Base-by-base conservation (phyloP, 768 basidiomycete species). In the Vararia minispora region DNA sequence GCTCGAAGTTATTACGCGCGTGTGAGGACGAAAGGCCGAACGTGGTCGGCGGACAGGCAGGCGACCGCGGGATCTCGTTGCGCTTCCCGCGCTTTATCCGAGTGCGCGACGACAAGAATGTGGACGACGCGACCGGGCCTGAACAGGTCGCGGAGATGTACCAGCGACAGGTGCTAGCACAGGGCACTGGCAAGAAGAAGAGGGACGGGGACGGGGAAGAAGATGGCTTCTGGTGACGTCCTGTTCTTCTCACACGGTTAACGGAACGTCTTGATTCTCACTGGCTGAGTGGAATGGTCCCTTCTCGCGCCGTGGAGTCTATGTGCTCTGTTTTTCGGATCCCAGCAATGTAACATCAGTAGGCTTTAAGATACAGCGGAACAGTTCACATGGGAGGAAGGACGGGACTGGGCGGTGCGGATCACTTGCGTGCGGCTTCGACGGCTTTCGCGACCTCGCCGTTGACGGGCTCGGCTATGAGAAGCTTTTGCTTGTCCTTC, bases 141-240 rank as follows among this genome's bases (percentile, higher is more conserved):
- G 92, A 98, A 53, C 89, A 92, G 85, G 77, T 92, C 50, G 84
- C 87, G 37, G 91, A 97, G 56, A 91, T 95, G 83, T 97, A 94
- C 58, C 75, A 85, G 58, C 68, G 76, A 40, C 91, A 97, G 58
- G 79, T 76, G 12, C 71, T 92, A 26, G 81, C 89, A 13, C 82
- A 86, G 53, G 74, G 69, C 35, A 76, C 72, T 33, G 73, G 69
- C 9, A 71, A 77, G 36, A 80, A 76, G 57, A 85, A 82, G 62
- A 74, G 73, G 47, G 66, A 62, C 28, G 72, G 71, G 12, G 78
- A 68, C 3, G 81, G 71, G 13, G 77, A 66, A 17, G 82, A 85
- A 38, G 85, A 87, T 56, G 80, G 66, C 18, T 88, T 87, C 59
- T 88, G 85, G 85, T 88, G 40, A 54, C 24, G 23, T 20, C 17